phyloP scores from a whole-genome alignment of 2,329 filamentous ascomycete genomes.

The Arthrobotrys conoides region DNA sequence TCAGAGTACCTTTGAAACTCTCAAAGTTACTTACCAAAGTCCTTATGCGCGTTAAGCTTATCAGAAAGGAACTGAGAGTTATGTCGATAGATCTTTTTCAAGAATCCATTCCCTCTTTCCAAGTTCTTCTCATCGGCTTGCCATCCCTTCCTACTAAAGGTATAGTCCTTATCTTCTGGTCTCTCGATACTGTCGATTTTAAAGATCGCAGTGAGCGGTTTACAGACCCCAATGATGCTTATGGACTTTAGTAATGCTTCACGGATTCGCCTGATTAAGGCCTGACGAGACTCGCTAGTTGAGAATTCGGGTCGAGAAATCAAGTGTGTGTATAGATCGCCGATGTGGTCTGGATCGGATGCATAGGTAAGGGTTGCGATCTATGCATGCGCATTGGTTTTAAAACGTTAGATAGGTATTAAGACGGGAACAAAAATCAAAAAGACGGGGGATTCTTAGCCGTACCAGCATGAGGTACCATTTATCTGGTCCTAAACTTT shows the following conservation, averaged over 20 bases:
- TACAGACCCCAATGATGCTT: constrained; percentile 74
- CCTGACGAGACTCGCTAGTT: constrained; percentile 69
- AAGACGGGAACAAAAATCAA: neutral
- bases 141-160: constrained; percentile 73
- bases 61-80: constrained; percentile 66
- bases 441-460: neutral
- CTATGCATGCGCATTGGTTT: neutral
- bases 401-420: neutral
- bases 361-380: constrained; percentile 70
- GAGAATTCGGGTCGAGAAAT: constrained; percentile 69
- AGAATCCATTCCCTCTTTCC: constrained; percentile 72
- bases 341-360: constrained; percentile 71
- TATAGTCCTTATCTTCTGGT: constrained; percentile 74
- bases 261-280: constrained; percentile 71
- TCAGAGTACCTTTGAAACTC: neutral
- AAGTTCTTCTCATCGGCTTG: constrained; percentile 73
- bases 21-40: constrained; percentile 66
- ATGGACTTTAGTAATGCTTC: constrained; percentile 75
- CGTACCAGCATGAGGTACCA: constrained; percentile 69
- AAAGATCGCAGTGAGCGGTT: constrained; percentile 74
- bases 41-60: constrained; percentile 69
- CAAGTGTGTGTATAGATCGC: constrained; percentile 73
- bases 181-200: constrained; percentile 71
- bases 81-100: constrained; percentile 69
- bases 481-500: constrained; percentile 68